A percentile compares a stretch with the other conserved stretches of the same genome.
Conservation (phyloP, 1,284 basidiomycete species). For the Malassezia restricta region DNA sequence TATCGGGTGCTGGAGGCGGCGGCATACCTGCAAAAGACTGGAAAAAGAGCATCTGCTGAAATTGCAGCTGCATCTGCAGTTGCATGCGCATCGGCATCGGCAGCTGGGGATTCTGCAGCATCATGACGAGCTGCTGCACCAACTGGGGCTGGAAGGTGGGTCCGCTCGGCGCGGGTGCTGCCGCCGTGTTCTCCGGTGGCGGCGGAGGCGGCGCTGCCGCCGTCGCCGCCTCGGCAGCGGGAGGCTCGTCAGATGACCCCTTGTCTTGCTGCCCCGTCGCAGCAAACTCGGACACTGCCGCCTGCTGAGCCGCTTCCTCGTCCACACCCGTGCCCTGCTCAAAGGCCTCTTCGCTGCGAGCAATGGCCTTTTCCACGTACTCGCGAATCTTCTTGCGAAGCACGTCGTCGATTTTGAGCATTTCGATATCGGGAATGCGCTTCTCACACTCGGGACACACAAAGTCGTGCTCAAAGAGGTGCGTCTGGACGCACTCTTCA, state of each 20-base stretch:
- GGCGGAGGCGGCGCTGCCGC: constrained; percentile 1
- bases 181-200: constrained; percentile 6
- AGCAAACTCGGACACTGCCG: constrained; percentile 10
- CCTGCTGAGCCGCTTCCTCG: constrained; percentile 17
- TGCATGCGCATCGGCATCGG: constrained; percentile 42
- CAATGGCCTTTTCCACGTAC: constrained; percentile 37
- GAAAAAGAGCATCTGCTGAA: constrained; percentile 38
- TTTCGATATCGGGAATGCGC: constrained; percentile 33
- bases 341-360: constrained; percentile 33
- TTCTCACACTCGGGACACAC: constrained; percentile 43
- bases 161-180: constrained; percentile 4
- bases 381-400: constrained; percentile 31
- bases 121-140: constrained; percentile 41
- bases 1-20: not conserved
- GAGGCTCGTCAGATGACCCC: not conserved
- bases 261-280: constrained; percentile 3
- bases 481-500: constrained; percentile 43
- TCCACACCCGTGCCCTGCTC: constrained; percentile 28
- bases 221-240: not conserved
- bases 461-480: constrained; percentile 44
- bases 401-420: constrained; percentile 37
- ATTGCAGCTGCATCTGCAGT: constrained; percentile 42
- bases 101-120: constrained; percentile 38
- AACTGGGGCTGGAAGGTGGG: constrained; percentile 28
- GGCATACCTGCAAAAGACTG: constrained; percentile 13